These are phyloP conservation scores for Sporothrix inflata DNA, from an alignment of 2,329 filamentous ascomycete genomes.

Conservation along the genomic window DNA sequence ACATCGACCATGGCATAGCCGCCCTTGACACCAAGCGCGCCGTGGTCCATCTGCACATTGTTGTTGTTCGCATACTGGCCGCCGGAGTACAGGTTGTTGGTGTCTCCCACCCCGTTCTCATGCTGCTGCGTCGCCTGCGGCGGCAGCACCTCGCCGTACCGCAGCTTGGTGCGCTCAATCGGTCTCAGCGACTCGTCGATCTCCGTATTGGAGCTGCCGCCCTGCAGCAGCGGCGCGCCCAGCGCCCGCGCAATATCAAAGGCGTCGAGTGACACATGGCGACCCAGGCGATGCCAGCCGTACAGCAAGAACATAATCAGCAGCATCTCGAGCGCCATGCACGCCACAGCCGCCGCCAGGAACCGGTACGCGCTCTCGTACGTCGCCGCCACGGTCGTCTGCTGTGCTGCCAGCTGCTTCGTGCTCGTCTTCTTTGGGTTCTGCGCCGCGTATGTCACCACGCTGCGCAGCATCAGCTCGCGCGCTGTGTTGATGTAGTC, in stretches of 20 bases:
- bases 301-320: conserved; percentile 1
- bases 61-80: background rate
- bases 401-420: background rate
- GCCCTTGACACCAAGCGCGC: background rate
- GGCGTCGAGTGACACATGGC: conserved; percentile 14
- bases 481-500: conserved; percentile 24
- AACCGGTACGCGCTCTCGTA: conserved; percentile 19
- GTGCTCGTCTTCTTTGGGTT: background rate
- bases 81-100: background rate
- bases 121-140: background rate
- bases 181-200: background rate
- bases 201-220: conserved; percentile 23
- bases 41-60: background rate
- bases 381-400: background rate
- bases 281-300: conserved; percentile 18
- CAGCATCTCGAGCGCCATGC: conserved; percentile 21
- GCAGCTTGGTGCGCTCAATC: background rate
- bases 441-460: background rate
- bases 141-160: conserved; percentile 14
- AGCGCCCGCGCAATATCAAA: conserved; percentile 26
- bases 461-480: conserved; percentile 27
- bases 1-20: conserved; percentile 7
- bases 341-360: conserved; percentile 8
- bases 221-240: conserved; percentile 19
- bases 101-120: background rate